Conservation (phyloP, 1,139 yeast species). For the Eremothecium cymbalariae region DNA sequence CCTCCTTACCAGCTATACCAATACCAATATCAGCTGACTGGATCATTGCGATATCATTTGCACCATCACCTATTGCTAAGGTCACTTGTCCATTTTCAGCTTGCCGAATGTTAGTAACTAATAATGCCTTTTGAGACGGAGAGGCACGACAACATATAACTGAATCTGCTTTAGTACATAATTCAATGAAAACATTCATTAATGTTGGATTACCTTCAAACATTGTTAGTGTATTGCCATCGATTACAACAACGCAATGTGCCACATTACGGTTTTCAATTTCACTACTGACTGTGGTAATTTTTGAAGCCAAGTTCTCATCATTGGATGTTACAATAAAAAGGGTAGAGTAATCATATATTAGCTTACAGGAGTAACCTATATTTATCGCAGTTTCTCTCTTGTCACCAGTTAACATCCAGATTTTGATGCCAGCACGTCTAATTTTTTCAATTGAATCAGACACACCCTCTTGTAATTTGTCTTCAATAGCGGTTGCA, state of each 20-base stretch:
- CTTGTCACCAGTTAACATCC: slow-evolving; percentile 99
- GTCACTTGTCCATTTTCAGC: slow-evolving; percentile 65
- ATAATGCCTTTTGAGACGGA: slow-evolving; percentile 89
- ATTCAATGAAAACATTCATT: slow-evolving; percentile 67
- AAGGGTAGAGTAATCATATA: slow-evolving; percentile 87
- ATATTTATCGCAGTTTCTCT: slow-evolving; percentile 96
- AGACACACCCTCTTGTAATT: slow-evolving; percentile 90
- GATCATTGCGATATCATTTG: slow-evolving; percentile 97
- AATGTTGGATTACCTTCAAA: slow-evolving; percentile 67
- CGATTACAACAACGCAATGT: slow-evolving; percentile 88
- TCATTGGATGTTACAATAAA: slow-evolving; percentile 62
- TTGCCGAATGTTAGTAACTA: slow-evolving; percentile 72
- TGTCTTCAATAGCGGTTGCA: slow-evolving; percentile 96
- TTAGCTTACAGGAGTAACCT: slow-evolving; percentile 88
- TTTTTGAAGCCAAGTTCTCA: slow-evolving; percentile 40
- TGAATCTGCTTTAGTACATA: slow-evolving; percentile 82
- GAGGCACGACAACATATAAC: slow-evolving; percentile 95
- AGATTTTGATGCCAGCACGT: slow-evolving; percentile 85
- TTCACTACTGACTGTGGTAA: slow-evolving; percentile 37
- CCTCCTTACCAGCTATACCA: slow-evolving; percentile 96
- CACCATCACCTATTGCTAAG: slow-evolving; percentile 98
- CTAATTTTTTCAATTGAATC: slow-evolving; percentile 87
- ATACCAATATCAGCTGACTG: slow-evolving; percentile 97
- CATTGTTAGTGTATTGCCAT: slow-evolving; percentile 71
- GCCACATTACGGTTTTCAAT: slow-evolving; percentile 64